phyloP scores from a whole-genome alignment of 257 asterid species.

The Thymus mandschuricus region DNA sequence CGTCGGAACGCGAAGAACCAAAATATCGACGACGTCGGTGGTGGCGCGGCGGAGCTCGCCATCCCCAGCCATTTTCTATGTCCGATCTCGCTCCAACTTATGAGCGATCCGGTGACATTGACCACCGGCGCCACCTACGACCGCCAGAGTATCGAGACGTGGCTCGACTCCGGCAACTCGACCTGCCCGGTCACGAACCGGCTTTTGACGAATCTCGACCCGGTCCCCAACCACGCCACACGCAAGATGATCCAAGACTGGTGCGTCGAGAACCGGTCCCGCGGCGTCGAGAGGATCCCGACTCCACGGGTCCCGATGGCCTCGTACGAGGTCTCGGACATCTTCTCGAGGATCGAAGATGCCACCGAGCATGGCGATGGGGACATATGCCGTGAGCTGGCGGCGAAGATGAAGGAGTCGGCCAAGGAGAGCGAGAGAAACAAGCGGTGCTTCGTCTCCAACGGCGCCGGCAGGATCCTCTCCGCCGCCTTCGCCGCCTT shows the following conservation, averaged over 20 bases:
- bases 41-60: conserved; percentile 29
- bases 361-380: conserved; percentile 23
- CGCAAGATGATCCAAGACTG: conserved; percentile 58
- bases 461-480: conserved; percentile 34
- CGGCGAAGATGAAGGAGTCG: conserved; percentile 31
- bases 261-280: conserved; percentile 50
- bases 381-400: conserved; percentile 32
- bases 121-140: conserved; percentile 65
- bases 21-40: background rate
- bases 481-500: conserved; percentile 44
- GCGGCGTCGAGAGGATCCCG: conserved; percentile 54
- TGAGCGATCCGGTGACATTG: conserved; percentile 72
- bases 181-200: conserved; percentile 61
- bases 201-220: conserved; percentile 27
- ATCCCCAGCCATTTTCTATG: conserved; percentile 44
- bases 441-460: conserved; percentile 38
- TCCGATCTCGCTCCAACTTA: conserved; percentile 48
- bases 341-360: conserved; percentile 23
- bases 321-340: conserved; percentile 38
- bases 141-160: conserved; percentile 55
- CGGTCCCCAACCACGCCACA: conserved; percentile 44
- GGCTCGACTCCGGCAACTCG: conserved; percentile 51
- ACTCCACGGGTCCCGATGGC: conserved; percentile 46
- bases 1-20: conserved; percentile 36
- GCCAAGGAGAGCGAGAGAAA: conserved; percentile 53